Conservation (phyloP, 2,329 filamentous ascomycete species). For the Fusarium sp. region DNA sequence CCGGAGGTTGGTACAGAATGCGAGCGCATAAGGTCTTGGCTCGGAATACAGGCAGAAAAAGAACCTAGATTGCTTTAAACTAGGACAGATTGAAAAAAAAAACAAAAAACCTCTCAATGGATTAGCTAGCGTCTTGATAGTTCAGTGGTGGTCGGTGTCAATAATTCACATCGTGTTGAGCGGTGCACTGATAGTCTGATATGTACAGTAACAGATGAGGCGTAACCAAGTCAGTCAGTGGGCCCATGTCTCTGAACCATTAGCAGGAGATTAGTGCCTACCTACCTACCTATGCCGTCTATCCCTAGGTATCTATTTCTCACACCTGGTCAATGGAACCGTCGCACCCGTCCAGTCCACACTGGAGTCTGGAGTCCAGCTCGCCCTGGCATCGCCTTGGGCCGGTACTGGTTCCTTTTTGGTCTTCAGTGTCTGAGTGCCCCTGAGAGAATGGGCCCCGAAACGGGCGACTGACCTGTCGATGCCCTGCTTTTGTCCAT, state of each 20-base stretch:
- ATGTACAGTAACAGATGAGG: not conserved
- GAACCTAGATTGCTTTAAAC: not conserved
- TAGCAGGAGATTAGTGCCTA: slow-evolving; percentile 32
- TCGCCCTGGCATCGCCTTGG: slow-evolving; percentile 23
- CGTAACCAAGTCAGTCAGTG: slow-evolving; percentile 4
- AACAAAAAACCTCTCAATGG: slow-evolving; percentile 1
- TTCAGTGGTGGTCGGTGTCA: slow-evolving; percentile 7
- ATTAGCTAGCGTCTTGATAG: slow-evolving; percentile 14
- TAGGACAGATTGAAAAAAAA: not conserved
- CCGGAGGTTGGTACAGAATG: not conserved
- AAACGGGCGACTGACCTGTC: slow-evolving; percentile 31
- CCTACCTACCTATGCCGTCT: slow-evolving; percentile 20
- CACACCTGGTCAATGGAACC: slow-evolving; percentile 19
- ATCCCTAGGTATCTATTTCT: slow-evolving; percentile 11
- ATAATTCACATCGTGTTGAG: not conserved
- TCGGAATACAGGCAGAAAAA: not conserved
- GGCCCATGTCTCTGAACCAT: slow-evolving; percentile 34
- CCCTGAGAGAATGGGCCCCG: slow-evolving; percentile 27
- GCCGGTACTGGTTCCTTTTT: slow-evolving; percentile 30
- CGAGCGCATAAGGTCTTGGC: slow-evolving; percentile 5
- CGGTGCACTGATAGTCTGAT: not conserved
- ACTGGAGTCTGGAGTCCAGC: slow-evolving; percentile 7
- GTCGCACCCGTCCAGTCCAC: slow-evolving; percentile 19
- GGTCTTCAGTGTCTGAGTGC: slow-evolving; percentile 30
- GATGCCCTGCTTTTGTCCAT: slow-evolving; percentile 31